Conservation (phyloP, 139 green algal genomes). For the Chlamydomonas schloesseri region DNA sequence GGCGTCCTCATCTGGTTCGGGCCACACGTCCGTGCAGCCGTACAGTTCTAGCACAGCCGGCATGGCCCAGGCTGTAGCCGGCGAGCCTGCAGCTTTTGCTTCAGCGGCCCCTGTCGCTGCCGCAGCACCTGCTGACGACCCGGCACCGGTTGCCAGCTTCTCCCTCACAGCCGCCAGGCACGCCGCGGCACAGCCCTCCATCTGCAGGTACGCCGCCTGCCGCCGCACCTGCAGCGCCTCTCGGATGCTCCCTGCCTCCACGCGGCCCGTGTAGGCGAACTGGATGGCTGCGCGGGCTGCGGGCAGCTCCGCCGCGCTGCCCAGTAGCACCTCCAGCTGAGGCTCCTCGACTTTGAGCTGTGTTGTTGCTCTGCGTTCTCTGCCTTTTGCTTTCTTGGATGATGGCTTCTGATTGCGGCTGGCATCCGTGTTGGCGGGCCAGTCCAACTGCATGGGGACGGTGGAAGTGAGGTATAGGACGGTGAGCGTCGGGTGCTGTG, state of each 20-base stretch:
- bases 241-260: not conserved
- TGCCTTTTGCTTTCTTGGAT: too few species aligned
- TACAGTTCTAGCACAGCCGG: slow-evolving; percentile 5
- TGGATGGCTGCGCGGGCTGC: not conserved
- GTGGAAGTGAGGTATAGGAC: too few species aligned
- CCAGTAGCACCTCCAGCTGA: not conserved
- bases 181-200: not conserved
- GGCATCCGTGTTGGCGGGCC: too few species aligned
- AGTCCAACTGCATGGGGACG: too few species aligned
- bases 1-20: not conserved
- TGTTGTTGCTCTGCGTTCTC: too few species aligned
- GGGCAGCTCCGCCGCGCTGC: not conserved
- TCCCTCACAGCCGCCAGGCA: not conserved
- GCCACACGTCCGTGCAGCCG: not conserved
- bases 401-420: too few species aligned
- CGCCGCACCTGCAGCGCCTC: not conserved
- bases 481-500: too few species aligned
- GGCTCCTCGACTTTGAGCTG: too few species aligned
- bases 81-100: not conserved
- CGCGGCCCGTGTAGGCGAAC: slow-evolving; percentile 16
- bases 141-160: too few species aligned
- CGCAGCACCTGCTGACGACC: too few species aligned
- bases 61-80: not conserved
- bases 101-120: too few species aligned
- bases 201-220: not conserved